A percentile compares a stretch with the other conserved stretches of the same genome.
Evolutionary conservation across 306 rosid species (phyloP).

Genomic region (Corylus heterophylla): DNA sequence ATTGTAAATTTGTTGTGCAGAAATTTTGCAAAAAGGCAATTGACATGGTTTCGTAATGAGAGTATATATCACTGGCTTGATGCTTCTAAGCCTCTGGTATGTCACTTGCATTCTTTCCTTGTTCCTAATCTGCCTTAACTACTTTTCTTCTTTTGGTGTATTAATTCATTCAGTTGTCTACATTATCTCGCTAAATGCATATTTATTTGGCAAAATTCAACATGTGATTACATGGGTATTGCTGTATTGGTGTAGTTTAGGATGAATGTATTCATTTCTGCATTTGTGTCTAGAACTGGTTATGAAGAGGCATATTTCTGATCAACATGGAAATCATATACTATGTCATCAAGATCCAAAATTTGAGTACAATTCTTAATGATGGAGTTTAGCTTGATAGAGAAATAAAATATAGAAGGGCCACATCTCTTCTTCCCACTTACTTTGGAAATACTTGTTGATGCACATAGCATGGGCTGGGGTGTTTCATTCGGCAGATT

Average conservation of each 20-base stretch:
- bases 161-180: not conserved
- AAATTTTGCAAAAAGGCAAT: conserved; percentile 86
- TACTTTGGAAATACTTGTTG: not conserved
- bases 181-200: not conserved
- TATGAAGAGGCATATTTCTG: not conserved
- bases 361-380: not conserved
- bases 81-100: conserved; percentile 88
- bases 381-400: not conserved
- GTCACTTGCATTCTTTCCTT: conserved; percentile 23
- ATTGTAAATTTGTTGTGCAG: conserved; percentile 44
- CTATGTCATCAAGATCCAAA: not conserved
- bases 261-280: not conserved
- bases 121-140: conserved; percentile 4
- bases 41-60: conserved; percentile 95
- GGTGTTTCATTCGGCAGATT: not conserved
- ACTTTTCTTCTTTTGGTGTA: not conserved
- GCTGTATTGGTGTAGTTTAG: not conserved
- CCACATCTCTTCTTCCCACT: not conserved
- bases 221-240: not conserved
- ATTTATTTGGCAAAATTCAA: not conserved
- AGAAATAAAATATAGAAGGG: not conserved
- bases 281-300: not conserved
- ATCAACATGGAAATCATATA: not conserved
- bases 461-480: not conserved
- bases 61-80: conserved; percentile 88